Percentiles rank a stretch among this genome's conserved stretches.
Conservation (phyloP, 176 grass and related monocot species). For the Lolium perenne region DNA sequence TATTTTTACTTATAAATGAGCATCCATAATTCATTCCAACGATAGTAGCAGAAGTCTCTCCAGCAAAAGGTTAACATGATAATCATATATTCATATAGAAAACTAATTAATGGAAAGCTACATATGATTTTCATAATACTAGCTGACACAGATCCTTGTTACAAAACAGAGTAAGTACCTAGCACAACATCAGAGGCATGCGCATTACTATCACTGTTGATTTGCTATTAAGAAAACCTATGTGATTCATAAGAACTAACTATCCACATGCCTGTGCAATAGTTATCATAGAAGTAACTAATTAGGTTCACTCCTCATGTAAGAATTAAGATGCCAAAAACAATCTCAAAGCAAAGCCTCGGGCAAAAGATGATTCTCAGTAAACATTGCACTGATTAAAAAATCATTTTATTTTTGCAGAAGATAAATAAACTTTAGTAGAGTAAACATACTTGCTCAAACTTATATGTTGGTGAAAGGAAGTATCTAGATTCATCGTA, state of each 20-base stretch:
- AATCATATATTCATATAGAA: constrained; percentile 10
- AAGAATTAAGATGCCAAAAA: constrained; percentile 5
- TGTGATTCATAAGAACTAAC: constrained; percentile 14
- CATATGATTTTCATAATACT: constrained; percentile 16
- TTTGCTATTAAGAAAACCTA: constrained; percentile 2
- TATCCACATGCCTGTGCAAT: not conserved
- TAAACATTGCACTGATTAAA: constrained; percentile 1
- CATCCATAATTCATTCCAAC: not conserved
- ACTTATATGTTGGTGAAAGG: constrained; percentile 86
- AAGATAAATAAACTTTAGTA: constrained; percentile 26
- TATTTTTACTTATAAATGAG: not conserved
- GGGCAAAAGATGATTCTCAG: constrained; percentile 29
- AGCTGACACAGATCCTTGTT: not conserved
- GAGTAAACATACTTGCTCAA: constrained; percentile 88
- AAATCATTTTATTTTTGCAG: not conserved
- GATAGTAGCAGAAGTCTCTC: not conserved
- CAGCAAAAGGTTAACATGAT: constrained; percentile 14
- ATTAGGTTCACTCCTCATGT: not conserved
- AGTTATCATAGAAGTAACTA: not conserved
- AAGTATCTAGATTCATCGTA: constrained; percentile 91
- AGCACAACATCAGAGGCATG: constrained; percentile 15
- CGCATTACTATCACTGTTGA: not conserved
- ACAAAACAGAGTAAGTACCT: constrained; percentile 14
- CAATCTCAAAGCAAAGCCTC: not conserved
- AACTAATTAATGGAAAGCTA: not conserved